Conservation (phyloP, 805 yeast species). For the Diddensiella santjacobensis region DNA sequence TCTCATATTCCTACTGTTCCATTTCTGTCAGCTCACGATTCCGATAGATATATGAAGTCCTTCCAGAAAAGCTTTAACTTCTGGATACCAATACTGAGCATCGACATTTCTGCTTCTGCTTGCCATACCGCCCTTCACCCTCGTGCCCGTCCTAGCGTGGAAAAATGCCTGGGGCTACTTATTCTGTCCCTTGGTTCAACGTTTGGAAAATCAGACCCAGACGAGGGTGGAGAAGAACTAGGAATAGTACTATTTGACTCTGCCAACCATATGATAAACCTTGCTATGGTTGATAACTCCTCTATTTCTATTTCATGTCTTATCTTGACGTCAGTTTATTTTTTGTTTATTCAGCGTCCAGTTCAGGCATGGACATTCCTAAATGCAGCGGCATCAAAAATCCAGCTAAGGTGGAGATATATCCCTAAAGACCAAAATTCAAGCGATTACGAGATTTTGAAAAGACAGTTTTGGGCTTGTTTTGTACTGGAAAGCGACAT, state of each 20-base stretch:
- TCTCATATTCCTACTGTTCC: too few species aligned
- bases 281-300: not conserved
- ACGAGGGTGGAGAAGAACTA: not conserved
- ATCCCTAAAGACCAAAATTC: not conserved
- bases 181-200: not conserved
- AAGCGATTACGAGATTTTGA: not conserved
- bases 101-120: not conserved
- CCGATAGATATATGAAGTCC: not conserved
- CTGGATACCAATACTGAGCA: not conserved
- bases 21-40: not conserved
- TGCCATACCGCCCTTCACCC: not conserved
- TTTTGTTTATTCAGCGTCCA: not conserved
- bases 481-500: not conserved
- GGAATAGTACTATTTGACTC: not conserved
- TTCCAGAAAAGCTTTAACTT: not conserved
- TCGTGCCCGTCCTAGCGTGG: not conserved
- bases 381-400: not conserved
- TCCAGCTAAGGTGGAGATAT: not conserved
- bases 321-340: not conserved
- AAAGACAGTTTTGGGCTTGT: not conserved
- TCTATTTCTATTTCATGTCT: not conserved
- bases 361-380: not conserved
- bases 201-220: not conserved
- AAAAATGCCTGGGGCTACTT: not conserved
- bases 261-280: not conserved